Evolutionary conservation across 495 filamentous ascomycete genomes (phyloP).

Genomic region (Aspergillus steynii): DNA sequence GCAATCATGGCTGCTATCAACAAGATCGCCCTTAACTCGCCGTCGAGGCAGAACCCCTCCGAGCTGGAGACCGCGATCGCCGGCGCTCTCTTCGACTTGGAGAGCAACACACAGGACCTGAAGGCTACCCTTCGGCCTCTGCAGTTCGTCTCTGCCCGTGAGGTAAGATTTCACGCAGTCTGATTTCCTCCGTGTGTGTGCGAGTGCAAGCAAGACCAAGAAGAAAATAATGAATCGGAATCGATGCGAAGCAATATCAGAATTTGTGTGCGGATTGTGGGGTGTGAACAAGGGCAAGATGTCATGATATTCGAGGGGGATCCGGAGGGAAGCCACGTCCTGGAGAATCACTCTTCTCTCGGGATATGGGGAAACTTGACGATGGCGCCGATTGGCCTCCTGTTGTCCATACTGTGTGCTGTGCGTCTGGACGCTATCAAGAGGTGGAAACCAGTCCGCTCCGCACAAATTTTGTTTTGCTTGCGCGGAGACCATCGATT

Average conservation of each 20-base stretch:
- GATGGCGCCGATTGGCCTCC: not conserved
- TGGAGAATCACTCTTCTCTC: not conserved
- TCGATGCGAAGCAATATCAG: not conserved
- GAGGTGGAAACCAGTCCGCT: not conserved
- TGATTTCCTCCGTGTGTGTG: slow-evolving; percentile 12
- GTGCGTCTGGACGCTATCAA: not conserved
- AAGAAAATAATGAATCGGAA: not conserved
- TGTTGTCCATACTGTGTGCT: not conserved
- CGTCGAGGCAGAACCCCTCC: slow-evolving; percentile 87
- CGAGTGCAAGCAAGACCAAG: not conserved
- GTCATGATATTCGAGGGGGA: not conserved
- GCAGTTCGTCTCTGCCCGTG: slow-evolving; percentile 95
- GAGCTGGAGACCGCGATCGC: slow-evolving; percentile 95
- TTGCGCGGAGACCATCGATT: not conserved
- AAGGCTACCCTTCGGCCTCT: slow-evolving; percentile 89
- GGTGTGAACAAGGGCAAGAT: not conserved
- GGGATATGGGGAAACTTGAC: not conserved
- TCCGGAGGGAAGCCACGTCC: not conserved
- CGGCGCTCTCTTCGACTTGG: slow-evolving; percentile 92
- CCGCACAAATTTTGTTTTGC: not conserved
- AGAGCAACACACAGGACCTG: slow-evolving; percentile 96
- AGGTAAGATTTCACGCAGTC: slow-evolving; percentile 69
- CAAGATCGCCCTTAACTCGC: slow-evolving; percentile 97
- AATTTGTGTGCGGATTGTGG: not conserved
- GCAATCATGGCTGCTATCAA: slow-evolving; percentile 72